A percentile compares a stretch with the other conserved stretches of the same genome.
phyloP scores from a whole-genome alignment of 2,329 filamentous ascomycete species.

The Scedosporium apiospermum region DNA sequence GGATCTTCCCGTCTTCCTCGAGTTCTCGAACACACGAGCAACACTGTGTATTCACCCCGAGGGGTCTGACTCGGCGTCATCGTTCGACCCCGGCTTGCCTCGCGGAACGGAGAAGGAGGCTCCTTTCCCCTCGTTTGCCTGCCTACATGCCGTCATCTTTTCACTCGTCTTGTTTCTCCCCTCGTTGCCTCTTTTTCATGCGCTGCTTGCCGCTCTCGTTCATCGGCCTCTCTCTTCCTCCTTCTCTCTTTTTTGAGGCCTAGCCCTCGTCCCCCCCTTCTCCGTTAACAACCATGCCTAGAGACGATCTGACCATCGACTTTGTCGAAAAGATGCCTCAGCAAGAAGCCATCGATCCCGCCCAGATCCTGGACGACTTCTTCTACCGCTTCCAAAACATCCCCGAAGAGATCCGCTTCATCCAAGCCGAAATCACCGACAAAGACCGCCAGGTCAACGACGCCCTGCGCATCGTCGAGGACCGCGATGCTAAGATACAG shows the following conservation, averaged over 20 bases:
- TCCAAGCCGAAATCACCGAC: constrained; percentile 73
- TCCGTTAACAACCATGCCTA: constrained; percentile 58
- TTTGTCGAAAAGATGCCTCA: constrained; percentile 58
- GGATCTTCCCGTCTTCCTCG: background rate
- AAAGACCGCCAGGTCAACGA: constrained; percentile 67
- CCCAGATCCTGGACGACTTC: constrained; percentile 70
- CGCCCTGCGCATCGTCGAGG: constrained; percentile 57
- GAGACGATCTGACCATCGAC: constrained; percentile 64
- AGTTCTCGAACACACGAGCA: background rate
- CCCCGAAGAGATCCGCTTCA: constrained; percentile 71
- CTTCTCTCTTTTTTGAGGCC: background rate
- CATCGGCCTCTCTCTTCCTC: background rate
- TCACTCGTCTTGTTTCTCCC: background rate
- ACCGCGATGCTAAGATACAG: constrained; percentile 66
- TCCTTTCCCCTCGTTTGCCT: constrained; percentile 2
- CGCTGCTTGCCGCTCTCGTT: constrained; percentile 4
- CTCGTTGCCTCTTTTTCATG: background rate
- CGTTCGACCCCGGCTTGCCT: background rate
- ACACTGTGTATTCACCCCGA: background rate
- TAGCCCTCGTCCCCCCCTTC: constrained; percentile 3
- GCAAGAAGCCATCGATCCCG: constrained; percentile 51
- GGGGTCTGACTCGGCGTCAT: background rate
- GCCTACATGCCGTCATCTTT: no score
- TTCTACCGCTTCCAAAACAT: constrained; percentile 67
- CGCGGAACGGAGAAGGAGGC: background rate